These are phyloP conservation scores for Kurtzmaniella quercitrusa DNA, from an alignment of 1,139 yeast genomes.

Conservation along the genomic window DNA sequence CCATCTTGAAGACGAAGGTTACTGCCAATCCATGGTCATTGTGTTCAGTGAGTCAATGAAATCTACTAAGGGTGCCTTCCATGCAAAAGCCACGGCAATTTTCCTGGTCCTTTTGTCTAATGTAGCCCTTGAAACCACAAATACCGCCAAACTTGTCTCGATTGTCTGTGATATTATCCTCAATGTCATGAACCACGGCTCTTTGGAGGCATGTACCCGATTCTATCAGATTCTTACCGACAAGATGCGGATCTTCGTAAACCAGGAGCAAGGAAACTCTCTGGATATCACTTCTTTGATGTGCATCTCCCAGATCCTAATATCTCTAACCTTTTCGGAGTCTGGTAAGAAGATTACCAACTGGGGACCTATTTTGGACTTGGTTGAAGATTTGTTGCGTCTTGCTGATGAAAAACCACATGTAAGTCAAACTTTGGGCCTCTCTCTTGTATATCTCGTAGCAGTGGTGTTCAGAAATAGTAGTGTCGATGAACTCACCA, in stretches of 20 bases:
- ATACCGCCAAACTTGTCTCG: slow-evolving; percentile 26
- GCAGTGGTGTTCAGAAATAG: slow-evolving; percentile 56
- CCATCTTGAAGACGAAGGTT: slow-evolving; percentile 32
- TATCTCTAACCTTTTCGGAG: slow-evolving; percentile 56
- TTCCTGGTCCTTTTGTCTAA: slow-evolving; percentile 40
- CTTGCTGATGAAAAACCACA: slow-evolving; percentile 3
- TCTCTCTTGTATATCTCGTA: slow-evolving; percentile 38
- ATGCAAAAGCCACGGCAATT: slow-evolving; percentile 60
- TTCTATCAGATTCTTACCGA: slow-evolving; percentile 37
- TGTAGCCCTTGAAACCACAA: slow-evolving; percentile 15
- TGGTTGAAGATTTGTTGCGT: slow-evolving; percentile 8
- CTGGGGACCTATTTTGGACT: slow-evolving; percentile 30
- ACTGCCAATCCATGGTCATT: slow-evolving; percentile 53
- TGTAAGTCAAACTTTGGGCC: slow-evolving; percentile 14
- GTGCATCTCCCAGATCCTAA: slow-evolving; percentile 22
- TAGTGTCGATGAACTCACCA: slow-evolving; percentile 47
- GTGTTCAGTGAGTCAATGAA: slow-evolving; percentile 73
- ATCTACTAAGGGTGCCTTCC: slow-evolving; percentile 67
- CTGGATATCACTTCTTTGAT: slow-evolving; percentile 4
- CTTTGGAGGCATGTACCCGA: slow-evolving; percentile 47
- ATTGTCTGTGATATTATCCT: slow-evolving; percentile 58
- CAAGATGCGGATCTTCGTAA: slow-evolving; percentile 14
- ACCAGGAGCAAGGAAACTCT: slow-evolving; percentile 8
- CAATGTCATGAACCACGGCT: slow-evolving; percentile 60
- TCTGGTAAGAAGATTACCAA: slow-evolving; percentile 58